These are phyloP conservation scores for Gypsophila paniculata DNA, from an alignment of 179 eudicot species.

Conservation along the genomic window DNA sequence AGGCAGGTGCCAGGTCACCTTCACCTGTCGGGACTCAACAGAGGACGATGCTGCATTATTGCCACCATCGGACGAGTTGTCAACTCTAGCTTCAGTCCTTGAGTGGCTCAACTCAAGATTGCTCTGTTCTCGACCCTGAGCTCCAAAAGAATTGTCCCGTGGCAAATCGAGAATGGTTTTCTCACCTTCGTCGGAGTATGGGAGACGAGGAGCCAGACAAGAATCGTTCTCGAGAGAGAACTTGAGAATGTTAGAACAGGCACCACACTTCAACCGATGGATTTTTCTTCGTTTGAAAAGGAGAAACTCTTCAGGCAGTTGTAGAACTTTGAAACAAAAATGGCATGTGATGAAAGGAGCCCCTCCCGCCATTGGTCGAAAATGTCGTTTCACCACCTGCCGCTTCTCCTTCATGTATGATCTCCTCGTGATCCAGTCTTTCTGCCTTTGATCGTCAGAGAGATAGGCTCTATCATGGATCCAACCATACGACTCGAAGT, in stretches of 20 bases:
- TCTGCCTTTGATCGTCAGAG: slow-evolving; percentile 38
- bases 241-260: slow-evolving; percentile 50
- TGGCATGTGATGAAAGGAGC: slow-evolving; percentile 69
- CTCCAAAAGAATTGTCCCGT: slow-evolving; percentile 29
- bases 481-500: slow-evolving; percentile 35
- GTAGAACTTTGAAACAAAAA: slow-evolving; percentile 50
- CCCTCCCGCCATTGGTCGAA: slow-evolving; percentile 60
- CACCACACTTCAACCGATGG: slow-evolving; percentile 57
- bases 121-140: slow-evolving; percentile 31
- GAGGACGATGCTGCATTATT: slow-evolving; percentile 24
- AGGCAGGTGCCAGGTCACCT: slow-evolving; percentile 38
- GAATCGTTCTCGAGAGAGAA: slow-evolving; percentile 41
- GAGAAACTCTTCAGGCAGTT: slow-evolving; percentile 62
- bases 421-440: slow-evolving; percentile 28
- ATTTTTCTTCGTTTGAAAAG: slow-evolving; percentile 38
- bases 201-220: slow-evolving; percentile 35
- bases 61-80: slow-evolving; percentile 17
- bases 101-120: slow-evolving; percentile 21
- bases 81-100: slow-evolving; percentile 20
- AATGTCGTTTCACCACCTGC: slow-evolving; percentile 37
- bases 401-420: slow-evolving; percentile 36
- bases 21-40: slow-evolving; percentile 22
- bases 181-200: slow-evolving; percentile 33
- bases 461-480: slow-evolving; percentile 27
- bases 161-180: slow-evolving; percentile 21